Evolutionary conservation across 1,139 yeast genomes (phyloP).

Genomic region (Wickerhamomyces sp.): DNA sequence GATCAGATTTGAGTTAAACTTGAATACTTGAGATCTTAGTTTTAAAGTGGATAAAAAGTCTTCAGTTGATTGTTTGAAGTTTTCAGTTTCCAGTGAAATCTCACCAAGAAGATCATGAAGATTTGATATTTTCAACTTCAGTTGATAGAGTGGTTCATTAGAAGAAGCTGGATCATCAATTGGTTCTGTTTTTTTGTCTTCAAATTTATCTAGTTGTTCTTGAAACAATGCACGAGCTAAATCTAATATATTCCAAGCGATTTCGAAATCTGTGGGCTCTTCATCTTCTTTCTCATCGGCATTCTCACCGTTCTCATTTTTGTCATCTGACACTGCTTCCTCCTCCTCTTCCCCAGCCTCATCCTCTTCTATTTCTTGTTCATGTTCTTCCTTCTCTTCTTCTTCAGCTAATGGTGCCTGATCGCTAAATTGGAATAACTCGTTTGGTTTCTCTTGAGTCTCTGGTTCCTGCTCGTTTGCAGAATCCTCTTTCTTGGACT

Average conservation of each 20-base stretch:
- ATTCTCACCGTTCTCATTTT: slow-evolving; percentile 18
- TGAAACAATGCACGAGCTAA: slow-evolving; percentile 65
- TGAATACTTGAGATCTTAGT: slow-evolving; percentile 46
- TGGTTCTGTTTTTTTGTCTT: not conserved
- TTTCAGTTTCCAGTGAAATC: slow-evolving; percentile 81
- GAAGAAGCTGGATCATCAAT: slow-evolving; percentile 1
- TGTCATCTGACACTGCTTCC: slow-evolving; percentile 6
- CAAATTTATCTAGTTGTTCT: slow-evolving; percentile 10
- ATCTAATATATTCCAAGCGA: slow-evolving; percentile 86
- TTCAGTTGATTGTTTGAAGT: slow-evolving; percentile 68
- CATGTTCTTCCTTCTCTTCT: slow-evolving; percentile 32
- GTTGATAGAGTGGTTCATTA: not conserved
- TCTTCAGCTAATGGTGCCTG: slow-evolving; percentile 47
- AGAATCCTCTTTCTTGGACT: slow-evolving; percentile 19
- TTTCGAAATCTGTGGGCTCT: slow-evolving; percentile 71
- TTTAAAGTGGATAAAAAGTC: slow-evolving; percentile 60
- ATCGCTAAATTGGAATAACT: slow-evolving; percentile 51
- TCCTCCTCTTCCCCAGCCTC: slow-evolving; percentile 24
- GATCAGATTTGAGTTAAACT: slow-evolving; percentile 50
- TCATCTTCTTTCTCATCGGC: slow-evolving; percentile 35
- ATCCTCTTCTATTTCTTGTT: slow-evolving; percentile 32
- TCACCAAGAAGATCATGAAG: slow-evolving; percentile 77
- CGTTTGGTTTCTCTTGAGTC: slow-evolving; percentile 17
- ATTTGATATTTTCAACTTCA: slow-evolving; percentile 5
- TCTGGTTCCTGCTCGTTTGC: no score